Percentiles rank a stretch among this genome's conserved stretches.
These are phyloP conservation scores for Juglanconis sp. DNA, from an alignment of 2,329 filamentous ascomycete species.

Conservation along the genomic window DNA sequence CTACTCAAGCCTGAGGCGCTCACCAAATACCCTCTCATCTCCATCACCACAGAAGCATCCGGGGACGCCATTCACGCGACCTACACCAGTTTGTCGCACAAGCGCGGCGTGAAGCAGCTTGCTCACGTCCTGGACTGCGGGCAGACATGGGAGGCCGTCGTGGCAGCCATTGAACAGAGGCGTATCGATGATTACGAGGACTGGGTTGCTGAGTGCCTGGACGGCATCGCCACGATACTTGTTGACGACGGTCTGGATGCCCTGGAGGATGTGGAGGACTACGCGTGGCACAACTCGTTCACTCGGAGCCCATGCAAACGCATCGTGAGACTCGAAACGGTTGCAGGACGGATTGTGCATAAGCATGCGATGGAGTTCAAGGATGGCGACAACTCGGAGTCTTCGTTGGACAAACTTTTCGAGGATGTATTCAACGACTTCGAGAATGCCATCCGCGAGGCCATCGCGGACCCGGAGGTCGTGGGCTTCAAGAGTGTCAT, in stretches of 20 bases:
- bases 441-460: slow-evolving; percentile 48
- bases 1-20: slow-evolving; percentile 53
- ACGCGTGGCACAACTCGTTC: slow-evolving; percentile 64
- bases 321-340: slow-evolving; percentile 73
- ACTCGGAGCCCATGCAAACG: slow-evolving; percentile 63
- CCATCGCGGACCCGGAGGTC: slow-evolving; percentile 63
- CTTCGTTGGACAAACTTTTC: slow-evolving; percentile 42
- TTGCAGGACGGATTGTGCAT: slow-evolving; percentile 62
- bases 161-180: slow-evolving; percentile 39
- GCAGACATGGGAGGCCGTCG: slow-evolving; percentile 57
- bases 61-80: slow-evolving; percentile 64
- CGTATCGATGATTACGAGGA: slow-evolving; percentile 46
- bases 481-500: slow-evolving; percentile 81
- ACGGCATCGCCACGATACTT: slow-evolving; percentile 69
- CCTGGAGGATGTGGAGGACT: slow-evolving; percentile 53
- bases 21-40: slow-evolving; percentile 46
- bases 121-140: slow-evolving; percentile 61
- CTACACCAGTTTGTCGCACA: slow-evolving; percentile 61
- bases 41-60: slow-evolving; percentile 70
- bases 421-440: slow-evolving; percentile 36
- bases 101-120: slow-evolving; percentile 68
- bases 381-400: slow-evolving; percentile 36
- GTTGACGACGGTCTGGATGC: slow-evolving; percentile 73
- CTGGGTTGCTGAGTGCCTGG: slow-evolving; percentile 62
- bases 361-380: slow-evolving; percentile 33